A percentile compares a stretch with the other conserved stretches of the same genome.
Conservation (phyloP, 1,284 basidiomycete species). For the Ustilago vetiveriae region DNA sequence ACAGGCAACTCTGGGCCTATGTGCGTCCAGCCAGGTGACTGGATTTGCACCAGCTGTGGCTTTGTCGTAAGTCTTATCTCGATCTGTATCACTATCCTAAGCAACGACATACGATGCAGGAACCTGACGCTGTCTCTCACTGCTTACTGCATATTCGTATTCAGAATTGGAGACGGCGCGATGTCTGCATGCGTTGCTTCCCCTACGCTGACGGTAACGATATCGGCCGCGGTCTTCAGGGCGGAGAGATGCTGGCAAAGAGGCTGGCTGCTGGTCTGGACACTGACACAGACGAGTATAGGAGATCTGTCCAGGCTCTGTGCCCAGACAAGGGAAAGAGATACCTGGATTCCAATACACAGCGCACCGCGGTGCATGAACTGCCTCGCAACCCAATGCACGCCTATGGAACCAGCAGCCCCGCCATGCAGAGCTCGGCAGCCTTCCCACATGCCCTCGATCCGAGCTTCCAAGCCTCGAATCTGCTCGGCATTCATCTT, state of each 20-base stretch:
- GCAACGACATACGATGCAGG: too few relatives aligned
- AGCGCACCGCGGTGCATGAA: conserved; percentile 8
- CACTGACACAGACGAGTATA: conserved; percentile 37
- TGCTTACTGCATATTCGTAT: not conserved
- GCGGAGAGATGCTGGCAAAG: conserved; percentile 39
- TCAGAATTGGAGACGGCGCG: conserved; percentile 78
- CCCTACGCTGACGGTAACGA: conserved; percentile 70
- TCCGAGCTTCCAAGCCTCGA: not conserved
- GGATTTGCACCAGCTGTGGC: conserved; percentile 80
- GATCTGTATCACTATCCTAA: too few relatives aligned
- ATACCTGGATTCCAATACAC: conserved; percentile 2
- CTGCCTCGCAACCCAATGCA: conserved; percentile 18
- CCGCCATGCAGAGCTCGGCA: not conserved
- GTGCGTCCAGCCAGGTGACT: conserved; percentile 85
- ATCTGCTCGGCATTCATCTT: conserved; percentile 25
- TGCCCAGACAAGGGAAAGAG: conserved; percentile 28
- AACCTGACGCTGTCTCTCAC: not conserved
- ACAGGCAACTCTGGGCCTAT: conserved; percentile 88
- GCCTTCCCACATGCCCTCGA: not conserved
- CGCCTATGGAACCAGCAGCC: conserved; percentile 4
- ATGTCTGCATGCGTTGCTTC: conserved; percentile 86
- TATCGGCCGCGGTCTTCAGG: conserved; percentile 29
- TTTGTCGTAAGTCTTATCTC: conserved; percentile 60
- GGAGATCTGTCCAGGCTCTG: conserved; percentile 27
- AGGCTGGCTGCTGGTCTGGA: conserved; percentile 43